Evolutionary conservation across 1,284 basidiomycete genomes (phyloP), one percentile per base, ranked within the genome.

Genomic region (Wallemia mellicola): DNA sequence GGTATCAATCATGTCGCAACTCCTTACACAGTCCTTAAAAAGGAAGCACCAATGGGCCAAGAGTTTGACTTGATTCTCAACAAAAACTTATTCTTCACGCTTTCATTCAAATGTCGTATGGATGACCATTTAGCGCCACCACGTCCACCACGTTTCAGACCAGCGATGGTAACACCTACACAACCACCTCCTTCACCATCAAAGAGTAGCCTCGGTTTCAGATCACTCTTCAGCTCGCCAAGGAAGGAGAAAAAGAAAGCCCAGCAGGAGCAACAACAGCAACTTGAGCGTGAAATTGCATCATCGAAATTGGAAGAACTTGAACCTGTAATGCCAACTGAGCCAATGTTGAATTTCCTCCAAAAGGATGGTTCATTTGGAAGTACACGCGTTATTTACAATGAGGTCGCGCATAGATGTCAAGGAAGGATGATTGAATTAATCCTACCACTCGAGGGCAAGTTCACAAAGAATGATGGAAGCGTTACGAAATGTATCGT

Each of bases 1-100:
- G 89, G 91, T 7, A 88, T 94, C 61, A 89, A 96, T 70, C 91
- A 83, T 64, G 92, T 98, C 60, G 86, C 86, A 2, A 95, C 91
- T 0, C 88, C 86, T 0, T 84, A 86, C 65, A 76, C 75, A 54
- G 72, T 73, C 11, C 72, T 95, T 1, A 72, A 71, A 28, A 71
- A 74, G 33, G 79, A 82, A 27, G 78, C 77, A 60, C 74, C 74
- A 24, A 85, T 96, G 63, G 81, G 85, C 58, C 87, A 92, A 68
- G 89, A 95, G 69, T 96, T 95, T 65, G 88, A 94, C 66, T 72
- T 92, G 86, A 55, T 54, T 11, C n/a, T 15, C 1, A 0, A 32
- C 38, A 57, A 28, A 27, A 2, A 17, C 1, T 17, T 55, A 59
- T 57, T 61, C 54, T 57, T 60, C 19, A 17, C 59, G 68, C 67